Base-by-base conservation (phyloP, 73 alveolate species). In the Stentor roeselii region DNA sequence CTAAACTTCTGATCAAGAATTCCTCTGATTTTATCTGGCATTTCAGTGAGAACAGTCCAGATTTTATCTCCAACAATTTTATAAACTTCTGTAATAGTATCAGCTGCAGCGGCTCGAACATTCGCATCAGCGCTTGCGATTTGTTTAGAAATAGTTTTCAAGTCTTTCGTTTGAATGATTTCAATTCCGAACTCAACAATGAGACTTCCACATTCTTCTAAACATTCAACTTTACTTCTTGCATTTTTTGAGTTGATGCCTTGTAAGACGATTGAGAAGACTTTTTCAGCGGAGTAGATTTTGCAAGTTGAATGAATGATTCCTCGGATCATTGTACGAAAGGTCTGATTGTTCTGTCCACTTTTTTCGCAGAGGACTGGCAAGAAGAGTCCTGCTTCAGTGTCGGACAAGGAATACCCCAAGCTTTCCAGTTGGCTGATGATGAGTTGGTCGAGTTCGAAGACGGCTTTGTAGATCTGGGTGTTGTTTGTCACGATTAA, bases 21-120 rank as follows among this genome's bases (percentile, higher is more conserved):
- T 2, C 86, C 95, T 87, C 86, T 37, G 0, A 78, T 92, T 76
- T 90, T 90, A 37, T 87, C 90, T 3, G 90, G 50, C 36, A 90
- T 84, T 36, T 90, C 85, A 27, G 87, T 90, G 4, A 86, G 58
- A 2, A 88, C 50, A 42, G 80, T 21, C 92, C 95, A 90, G 35
- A 90, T 86, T 11, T 87, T 59, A 32, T 90, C 92, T 3, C 86
- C 90, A 36, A 77, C 15, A 35, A 37, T 11, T 41, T 83, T 86
- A 77, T 86, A 90, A 42, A 39, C 84, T 59, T 90, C 92, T 3
- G 78, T 91, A 59, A 86, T 61, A 14, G 84, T 76, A 30, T 39
- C 85, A 3, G 86, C 75, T 50, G 92, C 92, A 27, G 80, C 41
- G 34, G 75, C 83, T 59, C 95, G 78, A 78, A 90, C 82, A 32